These are phyloP conservation scores for Ophiocordyceps camponoti-saundersi DNA, from an alignment of 2,329 filamentous ascomycete genomes.

Conservation along the genomic window DNA sequence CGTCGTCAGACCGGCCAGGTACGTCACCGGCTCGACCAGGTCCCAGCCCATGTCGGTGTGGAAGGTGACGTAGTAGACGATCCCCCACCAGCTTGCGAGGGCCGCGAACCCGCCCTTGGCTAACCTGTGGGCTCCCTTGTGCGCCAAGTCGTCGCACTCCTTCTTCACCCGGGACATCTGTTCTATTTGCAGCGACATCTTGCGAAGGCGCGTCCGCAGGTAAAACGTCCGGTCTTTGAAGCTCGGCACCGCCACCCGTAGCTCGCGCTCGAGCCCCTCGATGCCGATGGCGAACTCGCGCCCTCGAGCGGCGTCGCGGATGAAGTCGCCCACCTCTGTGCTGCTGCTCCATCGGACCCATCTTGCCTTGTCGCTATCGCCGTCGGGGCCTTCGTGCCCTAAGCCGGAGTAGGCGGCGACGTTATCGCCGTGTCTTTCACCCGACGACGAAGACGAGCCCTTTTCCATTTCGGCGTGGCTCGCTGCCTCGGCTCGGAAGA, in stretches of 20 bases:
- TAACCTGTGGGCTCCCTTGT: conserved; percentile 59
- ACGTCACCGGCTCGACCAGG: conserved; percentile 78
- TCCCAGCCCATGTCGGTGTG: conserved; percentile 75
- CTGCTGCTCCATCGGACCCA: conserved; percentile 81
- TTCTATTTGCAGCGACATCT: conserved; percentile 52
- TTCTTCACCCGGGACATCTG: conserved; percentile 57
- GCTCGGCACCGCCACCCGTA: conserved; percentile 66
- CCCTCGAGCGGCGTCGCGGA: conserved; percentile 70
- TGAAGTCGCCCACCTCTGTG: conserved; percentile 88
- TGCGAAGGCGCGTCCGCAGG: conserved; percentile 58
- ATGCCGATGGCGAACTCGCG: conserved; percentile 76
- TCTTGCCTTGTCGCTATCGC: conserved; percentile 20
- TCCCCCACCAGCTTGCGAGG: conserved; percentile 62
- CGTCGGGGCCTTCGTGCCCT: conserved; percentile 39
- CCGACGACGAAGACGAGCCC: not conserved
- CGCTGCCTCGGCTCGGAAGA: conserved; percentile 56
- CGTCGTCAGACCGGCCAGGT: conserved; percentile 69
- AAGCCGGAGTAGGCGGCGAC: conserved; percentile 57
- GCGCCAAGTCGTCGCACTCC: conserved; percentile 65
- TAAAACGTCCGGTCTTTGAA: conserved; percentile 88
- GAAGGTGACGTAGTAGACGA: conserved; percentile 58
- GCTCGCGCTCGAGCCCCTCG: conserved; percentile 46
- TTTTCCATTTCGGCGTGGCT: conserved; percentile 11
- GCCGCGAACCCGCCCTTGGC: conserved; percentile 65
- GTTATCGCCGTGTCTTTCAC: conserved; percentile 15